Base-by-base conservation (phyloP, 306 rosid species). In the Rosa rugosa region DNA sequence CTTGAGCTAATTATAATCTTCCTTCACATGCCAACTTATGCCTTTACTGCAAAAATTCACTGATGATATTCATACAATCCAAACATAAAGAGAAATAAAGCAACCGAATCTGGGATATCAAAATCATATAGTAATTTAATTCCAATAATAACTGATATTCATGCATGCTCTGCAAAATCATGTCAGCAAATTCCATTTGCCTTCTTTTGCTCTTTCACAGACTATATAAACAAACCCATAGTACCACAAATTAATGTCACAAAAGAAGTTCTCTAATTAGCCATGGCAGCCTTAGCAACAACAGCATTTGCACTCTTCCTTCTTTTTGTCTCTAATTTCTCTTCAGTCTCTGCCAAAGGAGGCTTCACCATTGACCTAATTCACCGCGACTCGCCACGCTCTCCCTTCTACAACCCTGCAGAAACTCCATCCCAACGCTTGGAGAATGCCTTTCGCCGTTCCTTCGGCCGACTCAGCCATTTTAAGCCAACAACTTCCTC, bases 361-460 rank as follows among this genome's bases (percentile, higher is more conserved):
- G 86, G 87, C 20, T 85, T 87, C 74, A 71, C 54, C n/a, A 75
- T 91, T 0, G 88, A 91, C 5, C 81, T 89, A 2, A 79, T 91
- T 51, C 91, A 84, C 78, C 89, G 86, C 0, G 91, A 91, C 59
- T 91, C 91, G 7, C 71, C 84, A 12, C 80, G 25, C 25, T 91
- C 91, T 3, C 91, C 93, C 1, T 73, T 87, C 69, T 84, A 71
- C 76, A 5, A 60, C 46, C 65, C 88, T 8, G 38, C 60, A 2
- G 77, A 85, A 56, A 79, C 84, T 18, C 84, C 38, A 6, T 75
- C 59, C 6, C 75, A 83, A 18, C 69, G 85, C 13, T 7, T 87
- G 5, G n/a, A 66, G 9, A 79, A 83, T 7, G 83, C 89, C 0
- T 4, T 85, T 8, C 82, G 67, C 44, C 91, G 91, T 20, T 87